Base-by-base conservation (phyloP, 352 stramenopile species). In the Lagenidium giganteum region DNA sequence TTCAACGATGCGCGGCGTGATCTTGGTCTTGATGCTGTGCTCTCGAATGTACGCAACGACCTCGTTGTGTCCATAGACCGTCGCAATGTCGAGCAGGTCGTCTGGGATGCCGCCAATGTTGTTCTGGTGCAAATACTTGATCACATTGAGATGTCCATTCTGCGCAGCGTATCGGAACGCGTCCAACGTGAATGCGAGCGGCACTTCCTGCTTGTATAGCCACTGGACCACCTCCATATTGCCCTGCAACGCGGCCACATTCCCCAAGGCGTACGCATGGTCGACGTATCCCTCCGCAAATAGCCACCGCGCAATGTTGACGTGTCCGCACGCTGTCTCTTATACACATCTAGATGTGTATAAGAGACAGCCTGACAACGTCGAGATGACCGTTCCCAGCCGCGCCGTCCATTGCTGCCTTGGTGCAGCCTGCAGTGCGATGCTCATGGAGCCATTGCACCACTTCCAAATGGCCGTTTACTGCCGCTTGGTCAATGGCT, bases 271-370 rank as follows among this genome's bases (percentile, higher is more conserved):
- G n/a, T n/a, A n/a, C n/a, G n/a, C n/a, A n/a, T n/a, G n/a, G n/a
- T n/a, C n/a, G 1, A 45, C 13, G 17, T 39, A 45, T 12, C 42
- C 51, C 21, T 11, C 17, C 30, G 52, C 51, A 26, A 45, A 47
- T 14, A 59, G 38, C 51, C 51, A 59, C 31, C 26, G 27, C 8
- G 48, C 18, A 2, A 59, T 38, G 14, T 48, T 29, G 32, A 59
- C 34, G 12, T 42, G 29, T 18, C 45, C 29, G 28, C 4, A 33
- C n/a, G n/a, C n/a, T n/a, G n/a, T n/a, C n/a, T n/a, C n/a, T n/a
- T n/a, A n/a, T n/a, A n/a, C n/a, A n/a, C n/a, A n/a, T n/a, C n/a
- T n/a, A n/a, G n/a, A n/a, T n/a, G n/a, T n/a, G n/a, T n/a, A n/a
- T n/a, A n/a, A n/a, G n/a, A n/a, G n/a, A n/a, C n/a, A n/a, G n/a